A percentile compares a stretch with the other conserved stretches of the same genome.
Evolutionary conservation across 768 basidiomycete genomes (phyloP).

Genomic region (Artomyces pyxidatus): DNA sequence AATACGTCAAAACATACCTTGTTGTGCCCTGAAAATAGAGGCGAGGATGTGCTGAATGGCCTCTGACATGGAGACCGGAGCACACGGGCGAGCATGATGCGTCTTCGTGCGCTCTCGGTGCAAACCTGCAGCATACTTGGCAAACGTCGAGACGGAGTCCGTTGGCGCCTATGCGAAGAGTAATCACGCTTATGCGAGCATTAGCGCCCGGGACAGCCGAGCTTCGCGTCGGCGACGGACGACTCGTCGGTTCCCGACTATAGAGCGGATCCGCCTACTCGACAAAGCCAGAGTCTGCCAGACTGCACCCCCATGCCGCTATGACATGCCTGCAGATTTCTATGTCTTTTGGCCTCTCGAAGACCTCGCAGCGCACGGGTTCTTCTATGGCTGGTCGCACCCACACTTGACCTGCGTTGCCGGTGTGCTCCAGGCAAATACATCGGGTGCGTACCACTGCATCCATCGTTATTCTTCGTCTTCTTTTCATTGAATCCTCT

Average conservation of each 20-base stretch:
- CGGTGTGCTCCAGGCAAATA: constrained; percentile 7
- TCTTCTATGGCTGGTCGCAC: constrained; percentile 14
- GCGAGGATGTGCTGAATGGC: background rate
- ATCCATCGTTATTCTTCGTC: background rate
- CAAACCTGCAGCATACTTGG: constrained; percentile 2
- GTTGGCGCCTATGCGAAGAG: too few species aligned
- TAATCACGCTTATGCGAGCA: background rate
- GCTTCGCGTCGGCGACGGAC: too few species aligned
- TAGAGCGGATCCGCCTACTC: too few species aligned
- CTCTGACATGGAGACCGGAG: background rate
- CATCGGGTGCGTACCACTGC: constrained; percentile 6
- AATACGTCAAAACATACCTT: constrained; percentile 6
- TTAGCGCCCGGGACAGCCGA: too few species aligned
- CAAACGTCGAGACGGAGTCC: background rate
- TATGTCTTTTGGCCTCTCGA: constrained; percentile 14
- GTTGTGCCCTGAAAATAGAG: constrained; percentile 12
- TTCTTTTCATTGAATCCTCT: background rate
- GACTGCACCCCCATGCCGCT: too few species aligned
- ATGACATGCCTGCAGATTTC: constrained; percentile 11
- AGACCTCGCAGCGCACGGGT: constrained; percentile 8
- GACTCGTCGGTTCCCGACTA: too few species aligned
- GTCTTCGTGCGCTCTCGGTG: background rate
- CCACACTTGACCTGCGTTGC: constrained; percentile 8
- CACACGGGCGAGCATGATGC: background rate
- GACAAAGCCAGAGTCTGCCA: too few species aligned